Base-by-base conservation (phyloP, 78 protist genomes). In the Chrysochromulina parva region DNA sequence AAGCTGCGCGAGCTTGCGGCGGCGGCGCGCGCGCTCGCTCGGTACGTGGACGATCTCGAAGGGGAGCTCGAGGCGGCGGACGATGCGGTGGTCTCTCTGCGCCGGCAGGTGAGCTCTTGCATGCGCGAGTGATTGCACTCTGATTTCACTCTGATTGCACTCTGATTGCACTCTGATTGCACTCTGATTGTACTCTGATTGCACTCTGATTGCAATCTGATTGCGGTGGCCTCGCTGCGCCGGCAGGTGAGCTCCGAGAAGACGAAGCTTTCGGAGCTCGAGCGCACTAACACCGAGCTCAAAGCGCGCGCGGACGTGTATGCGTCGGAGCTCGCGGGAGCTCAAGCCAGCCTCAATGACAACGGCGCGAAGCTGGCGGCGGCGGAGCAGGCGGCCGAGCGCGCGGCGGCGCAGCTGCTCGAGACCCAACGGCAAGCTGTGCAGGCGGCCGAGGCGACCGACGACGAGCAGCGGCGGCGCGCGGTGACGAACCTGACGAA, bases 21-120 rank as follows among this genome's bases (percentile, higher is more conserved):
- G 62, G 38, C 62, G 48, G 86, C 86, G n/a, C 57, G 86, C 38
- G 55, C 86, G 55, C 86, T 78, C 86, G 86, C 86, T 47, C 26
- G 78, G 22, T 38, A 69, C 55, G 84, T 74, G 13, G 24, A 74
- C 57, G 84, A 74, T 7, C 84, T 74, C 47, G 84, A 74, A 11
- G 19, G 13, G 9, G 86, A 78, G 86, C 86, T 78, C 20, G 86
- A 78, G 60, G 28, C 86, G 47, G 86, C 86, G 28, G 86, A 78
- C 17, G 86, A 50, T 16, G 62, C 10, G 55, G 86, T 78, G 62
- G 84, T 74, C 14, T 6, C 10, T 55, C 26, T 74, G 84, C 26
- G 84, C 24, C 1, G 28, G 19, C 48, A 71, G 38, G 38, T 38
- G 38, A 38, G 38, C 38, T 38, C 38, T 38, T 38, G 38, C 38